Conservation (phyloP, 306 rosid species). For the Lagenaria siceraria region DNA sequence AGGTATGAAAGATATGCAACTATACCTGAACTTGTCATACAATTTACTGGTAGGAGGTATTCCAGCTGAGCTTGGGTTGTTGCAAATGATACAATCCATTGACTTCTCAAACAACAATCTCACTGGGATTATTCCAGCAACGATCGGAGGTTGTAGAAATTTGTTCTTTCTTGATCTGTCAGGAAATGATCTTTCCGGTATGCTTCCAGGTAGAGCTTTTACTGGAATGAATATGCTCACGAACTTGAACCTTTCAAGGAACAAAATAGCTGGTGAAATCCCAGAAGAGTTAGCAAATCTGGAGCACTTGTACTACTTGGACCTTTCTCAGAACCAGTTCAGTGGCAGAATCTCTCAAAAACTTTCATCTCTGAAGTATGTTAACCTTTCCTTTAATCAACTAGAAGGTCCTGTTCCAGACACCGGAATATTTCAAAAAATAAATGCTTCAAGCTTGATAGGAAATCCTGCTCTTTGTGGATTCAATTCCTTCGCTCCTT, state of each 20-base stretch:
- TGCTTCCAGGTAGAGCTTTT: slow-evolving; percentile 51
- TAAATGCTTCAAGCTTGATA: slow-evolving; percentile 35
- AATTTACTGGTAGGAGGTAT: slow-evolving; percentile 53
- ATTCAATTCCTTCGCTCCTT: slow-evolving; percentile 26
- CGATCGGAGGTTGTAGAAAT: slow-evolving; percentile 48
- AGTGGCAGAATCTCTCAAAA: slow-evolving; percentile 49
- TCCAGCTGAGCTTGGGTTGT: slow-evolving; percentile 57
- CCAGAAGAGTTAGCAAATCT: slow-evolving; percentile 35
- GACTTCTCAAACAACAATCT: slow-evolving; percentile 80
- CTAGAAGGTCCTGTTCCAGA: slow-evolving; percentile 60
- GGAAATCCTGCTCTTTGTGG: slow-evolving; percentile 78
- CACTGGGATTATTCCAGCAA: slow-evolving; percentile 49
- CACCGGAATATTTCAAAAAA: slow-evolving; percentile 41
- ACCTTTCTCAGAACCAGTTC: slow-evolving; percentile 70
- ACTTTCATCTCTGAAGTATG: slow-evolving; percentile 39
- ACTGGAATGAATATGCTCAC: slow-evolving; percentile 32
- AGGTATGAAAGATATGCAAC: slow-evolving; percentile 41
- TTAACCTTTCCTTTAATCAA: slow-evolving; percentile 71
- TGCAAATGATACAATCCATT: slow-evolving; percentile 58
- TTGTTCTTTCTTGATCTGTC: slow-evolving; percentile 61
- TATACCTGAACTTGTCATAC: slow-evolving; percentile 56
- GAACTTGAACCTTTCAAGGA: slow-evolving; percentile 62
- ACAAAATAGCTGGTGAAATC: slow-evolving; percentile 50
- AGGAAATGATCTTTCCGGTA: slow-evolving; percentile 58
- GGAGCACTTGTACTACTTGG: slow-evolving; percentile 45